Conservation (phyloP, 345 rosid genomes). For the Citropsis articulata region DNA sequence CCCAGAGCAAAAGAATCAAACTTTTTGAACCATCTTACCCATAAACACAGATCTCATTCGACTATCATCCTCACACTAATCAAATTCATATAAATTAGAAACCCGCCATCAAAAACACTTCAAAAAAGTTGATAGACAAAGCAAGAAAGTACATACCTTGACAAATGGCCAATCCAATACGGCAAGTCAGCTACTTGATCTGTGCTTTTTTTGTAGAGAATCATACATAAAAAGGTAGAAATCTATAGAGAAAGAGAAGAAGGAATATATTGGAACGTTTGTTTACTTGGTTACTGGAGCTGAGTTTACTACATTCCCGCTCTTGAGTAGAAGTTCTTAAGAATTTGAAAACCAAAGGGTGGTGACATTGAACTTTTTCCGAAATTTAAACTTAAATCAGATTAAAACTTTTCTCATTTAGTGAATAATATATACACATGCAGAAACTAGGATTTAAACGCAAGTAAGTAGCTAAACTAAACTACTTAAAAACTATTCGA, state of each 20-base stretch:
- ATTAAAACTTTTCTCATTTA: too few species aligned
- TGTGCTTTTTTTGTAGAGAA: background rate
- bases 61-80: background rate
- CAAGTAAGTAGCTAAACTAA: too few species aligned
- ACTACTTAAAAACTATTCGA: too few species aligned
- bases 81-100: background rate
- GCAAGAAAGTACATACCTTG: conserved; percentile 7
- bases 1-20: background rate
- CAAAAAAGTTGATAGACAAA: background rate
- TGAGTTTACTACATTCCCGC: conserved; percentile 3
- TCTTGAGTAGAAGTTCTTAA: background rate
- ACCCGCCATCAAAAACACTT: background rate
- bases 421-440: too few species aligned
- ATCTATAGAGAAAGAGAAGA: too few species aligned
- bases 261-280: conserved; percentile 13
- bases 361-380: too few species aligned
- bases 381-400: too few species aligned
- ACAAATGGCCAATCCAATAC: conserved; percentile 1
- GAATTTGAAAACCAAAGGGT: too few species aligned
- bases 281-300: conserved; percentile 5
- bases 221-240: background rate
- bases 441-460: too few species aligned
- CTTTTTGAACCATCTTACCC: background rate
- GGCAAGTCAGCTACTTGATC: background rate
- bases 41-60: conserved; percentile 8